Evolutionary conservation across 169 alveolate genomes (phyloP).

Genomic region (Plasmodium yoelii): DNA sequence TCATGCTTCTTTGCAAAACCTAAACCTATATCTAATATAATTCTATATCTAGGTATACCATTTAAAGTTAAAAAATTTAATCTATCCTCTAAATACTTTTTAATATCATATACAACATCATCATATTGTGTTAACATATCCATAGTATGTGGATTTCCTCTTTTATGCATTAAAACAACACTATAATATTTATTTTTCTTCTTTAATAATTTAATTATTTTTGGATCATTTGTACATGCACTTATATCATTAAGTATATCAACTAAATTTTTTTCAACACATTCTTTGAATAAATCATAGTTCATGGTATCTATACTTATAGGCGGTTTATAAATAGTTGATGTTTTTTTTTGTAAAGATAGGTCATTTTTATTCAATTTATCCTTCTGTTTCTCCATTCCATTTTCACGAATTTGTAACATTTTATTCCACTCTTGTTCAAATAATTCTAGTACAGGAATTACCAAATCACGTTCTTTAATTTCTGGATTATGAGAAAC

Average conservation of each 20-base stretch:
- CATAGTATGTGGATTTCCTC: slow-evolving; percentile 74
- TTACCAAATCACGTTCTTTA: slow-evolving; percentile 62
- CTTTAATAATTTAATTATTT: slow-evolving; percentile 52
- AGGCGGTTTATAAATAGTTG: slow-evolving; percentile 30
- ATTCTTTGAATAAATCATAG: slow-evolving; percentile 54
- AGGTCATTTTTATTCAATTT: background rate
- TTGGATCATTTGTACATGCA: slow-evolving; percentile 59
- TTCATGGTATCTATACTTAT: slow-evolving; percentile 64
- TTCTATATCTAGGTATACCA: slow-evolving; percentile 74
- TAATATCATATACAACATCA: slow-evolving; percentile 48
- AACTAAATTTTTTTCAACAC: slow-evolving; percentile 41
- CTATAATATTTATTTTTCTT: slow-evolving; percentile 35
- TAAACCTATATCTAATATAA: slow-evolving; percentile 49
- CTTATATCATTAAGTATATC: slow-evolving; percentile 67
- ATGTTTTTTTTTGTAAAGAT: background rate
- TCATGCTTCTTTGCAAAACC: slow-evolving; percentile 74
- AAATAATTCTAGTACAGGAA: slow-evolving; percentile 53
- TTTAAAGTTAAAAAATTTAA: slow-evolving; percentile 49
- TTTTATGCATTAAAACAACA: slow-evolving; percentile 73
- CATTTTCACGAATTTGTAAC: background rate
- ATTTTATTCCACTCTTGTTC: slow-evolving; percentile 34
- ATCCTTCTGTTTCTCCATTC: background rate
- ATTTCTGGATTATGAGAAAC: slow-evolving; percentile 50
- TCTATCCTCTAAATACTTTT: slow-evolving; percentile 51
- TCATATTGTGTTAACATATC: slow-evolving; percentile 61